Conservation (phyloP, 2,329 filamentous ascomycete genomes). For the Fusarium sp. region DNA sequence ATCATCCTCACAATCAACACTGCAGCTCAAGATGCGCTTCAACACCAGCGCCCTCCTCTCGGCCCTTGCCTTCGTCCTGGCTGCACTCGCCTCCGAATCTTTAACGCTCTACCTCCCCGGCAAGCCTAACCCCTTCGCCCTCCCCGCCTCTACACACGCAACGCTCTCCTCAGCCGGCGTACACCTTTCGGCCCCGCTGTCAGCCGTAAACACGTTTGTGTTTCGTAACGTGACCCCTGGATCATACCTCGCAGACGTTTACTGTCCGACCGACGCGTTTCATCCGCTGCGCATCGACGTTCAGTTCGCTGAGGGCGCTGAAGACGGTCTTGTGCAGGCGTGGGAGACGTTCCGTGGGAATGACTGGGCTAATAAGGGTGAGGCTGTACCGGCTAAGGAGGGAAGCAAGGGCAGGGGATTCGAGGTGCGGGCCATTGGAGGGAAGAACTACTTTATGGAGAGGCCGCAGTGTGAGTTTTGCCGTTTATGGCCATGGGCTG, state of each 20-base stretch:
- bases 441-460: conserved; percentile 80
- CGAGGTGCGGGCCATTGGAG: conserved; percentile 67
- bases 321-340: conserved; percentile 61
- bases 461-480: conserved; percentile 74
- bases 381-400: conserved; percentile 58
- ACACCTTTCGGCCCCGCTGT: conserved; percentile 67
- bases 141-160: conserved; percentile 73
- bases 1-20: neutral
- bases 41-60: conserved; percentile 48
- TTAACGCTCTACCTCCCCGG: conserved; percentile 59
- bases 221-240: conserved; percentile 77
- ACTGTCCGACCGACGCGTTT: conserved; percentile 78
- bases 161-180: conserved; percentile 59
- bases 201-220: conserved; percentile 73
- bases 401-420: conserved; percentile 57
- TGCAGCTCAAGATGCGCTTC: conserved; percentile 47
- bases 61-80: conserved; percentile 48
- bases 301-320: conserved; percentile 25
- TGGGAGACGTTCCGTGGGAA: conserved; percentile 92
- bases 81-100: conserved; percentile 44
- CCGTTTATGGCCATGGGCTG: neutral
- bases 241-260: conserved; percentile 84
- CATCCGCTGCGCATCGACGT: conserved; percentile 84
- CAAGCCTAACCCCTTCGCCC: conserved; percentile 60
- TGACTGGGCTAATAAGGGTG: conserved; percentile 88